Evolutionary conservation across 163 green algal species (phyloP).

Genomic region (Scenedesmus sp.): DNA sequence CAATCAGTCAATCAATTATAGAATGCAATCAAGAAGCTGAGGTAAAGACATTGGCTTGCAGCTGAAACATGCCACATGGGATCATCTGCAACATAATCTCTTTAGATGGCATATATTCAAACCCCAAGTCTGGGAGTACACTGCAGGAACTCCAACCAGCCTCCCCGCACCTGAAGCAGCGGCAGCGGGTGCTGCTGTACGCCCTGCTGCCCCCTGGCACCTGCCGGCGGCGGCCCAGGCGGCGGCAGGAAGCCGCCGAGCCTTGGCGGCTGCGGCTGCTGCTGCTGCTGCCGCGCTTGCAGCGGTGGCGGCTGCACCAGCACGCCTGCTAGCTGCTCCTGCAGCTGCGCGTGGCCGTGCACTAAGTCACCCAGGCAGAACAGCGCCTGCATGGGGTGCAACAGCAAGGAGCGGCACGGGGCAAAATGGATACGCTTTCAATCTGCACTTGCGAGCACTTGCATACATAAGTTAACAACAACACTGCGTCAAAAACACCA

Average conservation of each 20-base stretch:
- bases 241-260: not conserved
- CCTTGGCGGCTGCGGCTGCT: not conserved
- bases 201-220: not conserved
- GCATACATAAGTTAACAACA: too few species aligned
- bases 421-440: too few species aligned
- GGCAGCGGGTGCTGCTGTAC: not conserved
- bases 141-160: not conserved
- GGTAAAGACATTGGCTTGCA: too few species aligned
- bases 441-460: too few species aligned
- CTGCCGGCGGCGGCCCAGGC: not conserved
- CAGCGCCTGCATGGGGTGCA: constrained; percentile 54
- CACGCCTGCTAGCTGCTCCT: constrained; percentile 62
- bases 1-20: too few species aligned
- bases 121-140: too few species aligned
- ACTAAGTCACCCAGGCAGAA: constrained; percentile 67
- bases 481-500: too few species aligned
- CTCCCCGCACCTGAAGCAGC: not conserved
- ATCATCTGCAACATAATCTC: too few species aligned
- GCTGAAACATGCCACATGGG: too few species aligned
- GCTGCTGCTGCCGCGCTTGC: not conserved
- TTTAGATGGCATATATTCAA: too few species aligned
- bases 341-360: constrained; percentile 46
- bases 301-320: constrained; percentile 39
- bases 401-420: too few species aligned
- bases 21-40: too few species aligned